phyloP scores from a whole-genome alignment of 2,329 filamentous ascomycete species.

The Neonectria faginata region DNA sequence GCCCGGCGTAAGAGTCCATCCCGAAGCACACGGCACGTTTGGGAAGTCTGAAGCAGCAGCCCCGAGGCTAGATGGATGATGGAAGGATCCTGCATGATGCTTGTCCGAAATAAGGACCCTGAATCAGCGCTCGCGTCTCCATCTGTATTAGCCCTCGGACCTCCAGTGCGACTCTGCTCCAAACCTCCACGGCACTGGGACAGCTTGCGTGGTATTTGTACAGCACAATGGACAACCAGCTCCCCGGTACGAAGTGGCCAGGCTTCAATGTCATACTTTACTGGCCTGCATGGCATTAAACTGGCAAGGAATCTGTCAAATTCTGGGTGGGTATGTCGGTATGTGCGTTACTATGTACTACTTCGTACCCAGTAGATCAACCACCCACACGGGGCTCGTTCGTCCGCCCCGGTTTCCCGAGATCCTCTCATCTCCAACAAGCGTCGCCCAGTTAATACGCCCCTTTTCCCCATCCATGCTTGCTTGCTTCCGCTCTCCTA shows the following conservation, averaged over 20 bases:
- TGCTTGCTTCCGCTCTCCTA: not conserved
- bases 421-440: conserved; percentile 14
- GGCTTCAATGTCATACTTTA: too few species aligned
- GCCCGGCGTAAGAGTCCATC: conserved; percentile 20
- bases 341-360: not conserved
- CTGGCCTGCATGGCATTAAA: not conserved
- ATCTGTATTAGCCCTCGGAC: conserved; percentile 24
- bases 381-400: conserved; percentile 1
- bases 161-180: conserved; percentile 1
- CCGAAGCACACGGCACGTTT: conserved; percentile 15
- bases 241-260: too few species aligned
- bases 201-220: not conserved
- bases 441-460: conserved; percentile 2
- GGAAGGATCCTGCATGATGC: conserved; percentile 29
- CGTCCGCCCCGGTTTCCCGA: conserved; percentile 5
- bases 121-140: conserved; percentile 10
- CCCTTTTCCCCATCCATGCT: not conserved
- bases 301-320: not conserved
- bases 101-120: conserved; percentile 23
- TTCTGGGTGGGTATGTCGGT: not conserved
- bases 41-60: conserved; percentile 8
- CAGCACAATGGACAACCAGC: not conserved
- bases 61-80: not conserved
- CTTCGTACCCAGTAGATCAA: not conserved
- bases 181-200: not conserved